Base-by-base conservation (phyloP, 2,329 filamentous ascomycete genomes). In the Fusarium foetens region DNA sequence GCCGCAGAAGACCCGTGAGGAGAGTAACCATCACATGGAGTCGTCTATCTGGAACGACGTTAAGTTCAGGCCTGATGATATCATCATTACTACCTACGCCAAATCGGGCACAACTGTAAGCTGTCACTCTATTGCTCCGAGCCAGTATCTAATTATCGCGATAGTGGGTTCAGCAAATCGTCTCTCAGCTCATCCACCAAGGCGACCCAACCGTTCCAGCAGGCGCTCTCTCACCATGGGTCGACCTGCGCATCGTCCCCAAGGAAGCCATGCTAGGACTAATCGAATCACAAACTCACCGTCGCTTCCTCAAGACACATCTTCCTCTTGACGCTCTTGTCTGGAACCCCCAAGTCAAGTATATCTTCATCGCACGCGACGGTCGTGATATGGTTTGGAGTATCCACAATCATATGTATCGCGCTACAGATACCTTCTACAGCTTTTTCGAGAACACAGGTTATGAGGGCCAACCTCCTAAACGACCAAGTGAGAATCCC, bases 301-400 rank as follows among this genome's bases (percentile, higher is more conserved):
- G 65, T 6, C 63, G 65, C 2, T 68, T 68, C 5, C 45, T 68
- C 17, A 68, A 68, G 23, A 62, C 63, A 5, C 65, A 68, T 7
- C 39, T 68, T 2, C 65, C 65, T 2, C 16, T 55, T 10, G 65
- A 68, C 1, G 35, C 29, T 41, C 21, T 68, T 1, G 42, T 68
- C 3, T 68, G 42, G 48, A 36, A 13, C 1, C 63, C 63, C 0
- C 35, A 68, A 36, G 65, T 8, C 7, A 68, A 68, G 14, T 68
- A 68, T 11, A 68, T 68, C 27, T 68, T 68, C 31, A 45, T 68
- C 14, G 65, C n/a, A 0, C 65, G 65, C 1, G 65, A 68, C 4
- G 65, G 65, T 1, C 48, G 65, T 10, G 65, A 68, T 2, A 63
- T 68, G 65, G 27, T 68, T 5, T 68, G 65, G 65, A 68, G 63